Conservation (phyloP, 257 asterid species). For the Solanum dulcamara region DNA sequence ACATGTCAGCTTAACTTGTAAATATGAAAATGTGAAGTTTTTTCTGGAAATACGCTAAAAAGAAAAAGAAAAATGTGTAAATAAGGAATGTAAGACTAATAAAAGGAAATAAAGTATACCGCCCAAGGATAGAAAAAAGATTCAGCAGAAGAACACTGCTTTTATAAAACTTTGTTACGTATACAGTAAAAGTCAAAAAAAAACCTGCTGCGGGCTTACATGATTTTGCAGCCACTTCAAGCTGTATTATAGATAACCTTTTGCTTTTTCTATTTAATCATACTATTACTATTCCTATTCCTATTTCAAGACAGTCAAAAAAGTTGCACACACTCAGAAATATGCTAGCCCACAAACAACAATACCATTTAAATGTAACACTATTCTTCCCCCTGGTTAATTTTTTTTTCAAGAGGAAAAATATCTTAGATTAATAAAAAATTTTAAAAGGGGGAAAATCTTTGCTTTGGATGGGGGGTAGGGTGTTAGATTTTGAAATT, state of each 20-base stretch:
- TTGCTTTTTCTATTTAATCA: background rate
- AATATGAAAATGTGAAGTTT: too few relatives aligned
- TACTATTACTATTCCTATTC: background rate
- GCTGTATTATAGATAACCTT: background rate
- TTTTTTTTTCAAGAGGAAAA: background rate
- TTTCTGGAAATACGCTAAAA: too few relatives aligned
- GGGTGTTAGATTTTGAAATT: conserved; percentile 11
- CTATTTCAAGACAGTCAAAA: background rate
- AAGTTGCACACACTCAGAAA: background rate
- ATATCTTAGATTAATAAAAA: background rate
- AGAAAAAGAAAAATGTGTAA: too few relatives aligned
- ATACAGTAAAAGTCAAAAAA: background rate
- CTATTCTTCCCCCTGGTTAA: background rate
- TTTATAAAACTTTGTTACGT: background rate
- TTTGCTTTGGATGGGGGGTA: background rate
- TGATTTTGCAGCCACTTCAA: conserved; percentile 8
- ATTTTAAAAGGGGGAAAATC: background rate
- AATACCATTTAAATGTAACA: background rate
- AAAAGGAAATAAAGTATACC: background rate
- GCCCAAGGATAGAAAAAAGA: background rate
- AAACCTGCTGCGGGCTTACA: conserved; percentile 9
- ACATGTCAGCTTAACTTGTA: too few relatives aligned
- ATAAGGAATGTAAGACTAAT: background rate
- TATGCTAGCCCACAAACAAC: background rate
- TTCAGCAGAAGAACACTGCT: background rate